Percentiles rank a stretch among this genome's conserved stretches.
phyloP scores from a whole-genome alignment of 768 basidiomycete species.

The Xerocomellus chrysenteron region DNA sequence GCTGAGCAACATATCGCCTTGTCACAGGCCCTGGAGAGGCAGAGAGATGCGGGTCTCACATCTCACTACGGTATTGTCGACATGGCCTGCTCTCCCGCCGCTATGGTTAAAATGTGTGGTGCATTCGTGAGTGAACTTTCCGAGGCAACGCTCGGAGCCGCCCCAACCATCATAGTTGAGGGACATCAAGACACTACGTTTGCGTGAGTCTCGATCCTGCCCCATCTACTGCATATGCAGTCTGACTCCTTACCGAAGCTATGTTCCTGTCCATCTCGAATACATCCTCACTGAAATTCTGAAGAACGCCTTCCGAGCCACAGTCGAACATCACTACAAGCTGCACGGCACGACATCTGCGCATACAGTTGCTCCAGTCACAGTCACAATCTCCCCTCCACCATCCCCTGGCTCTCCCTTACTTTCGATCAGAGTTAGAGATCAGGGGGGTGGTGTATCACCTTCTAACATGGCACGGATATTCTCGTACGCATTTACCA shows the following conservation, averaged over 20 bases:
- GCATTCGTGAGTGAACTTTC: conserved; percentile 85
- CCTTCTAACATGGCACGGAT: conserved; percentile 72
- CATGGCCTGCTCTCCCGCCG: conserved; percentile 63
- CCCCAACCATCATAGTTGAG: conserved; percentile 67
- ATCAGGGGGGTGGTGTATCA: conserved; percentile 84
- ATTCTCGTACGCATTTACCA: conserved; percentile 92
- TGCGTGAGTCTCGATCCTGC: conserved; percentile 53
- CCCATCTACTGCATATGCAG: conserved; percentile 1
- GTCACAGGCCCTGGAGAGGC: conserved; percentile 59
- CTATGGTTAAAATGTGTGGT: conserved; percentile 76
- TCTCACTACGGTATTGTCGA: conserved; percentile 73
- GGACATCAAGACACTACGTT: conserved; percentile 72
- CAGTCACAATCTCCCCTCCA: conserved; percentile 68
- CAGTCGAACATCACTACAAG: conserved; percentile 69
- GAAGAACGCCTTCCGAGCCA: conserved; percentile 90
- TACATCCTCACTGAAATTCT: conserved; percentile 89
- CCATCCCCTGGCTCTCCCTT: conserved; percentile 40
- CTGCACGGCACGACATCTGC: conserved; percentile 36
- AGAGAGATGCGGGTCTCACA: conserved; percentile 27
- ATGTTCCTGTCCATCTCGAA: conserved; percentile 87
- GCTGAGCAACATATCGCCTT: conserved; percentile 91
- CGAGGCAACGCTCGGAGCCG: conserved; percentile 76
- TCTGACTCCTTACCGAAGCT: conserved; percentile 43
- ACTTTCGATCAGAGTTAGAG: conserved; percentile 77
- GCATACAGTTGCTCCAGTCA: conserved; percentile 55